phyloP scores from a whole-genome alignment of 2,329 filamentous ascomycete species.

The Scortechinia acanthostroma region DNA sequence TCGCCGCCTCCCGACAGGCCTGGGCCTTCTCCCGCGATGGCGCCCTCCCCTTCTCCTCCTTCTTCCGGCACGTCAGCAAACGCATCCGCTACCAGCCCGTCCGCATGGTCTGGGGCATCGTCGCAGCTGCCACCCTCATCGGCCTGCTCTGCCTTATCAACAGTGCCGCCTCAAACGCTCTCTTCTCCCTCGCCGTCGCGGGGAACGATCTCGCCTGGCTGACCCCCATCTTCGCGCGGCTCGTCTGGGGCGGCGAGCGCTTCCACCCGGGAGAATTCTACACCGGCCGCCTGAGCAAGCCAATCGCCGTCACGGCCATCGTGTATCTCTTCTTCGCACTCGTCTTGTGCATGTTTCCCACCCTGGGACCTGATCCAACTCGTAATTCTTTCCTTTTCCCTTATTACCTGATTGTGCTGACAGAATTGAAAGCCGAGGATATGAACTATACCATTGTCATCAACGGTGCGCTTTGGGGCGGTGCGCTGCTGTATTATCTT shows the following conservation, averaged over 20 bases:
- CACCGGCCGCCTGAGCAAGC: constrained; percentile 38
- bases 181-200: constrained; percentile 51
- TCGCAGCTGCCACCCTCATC: constrained; percentile 37
- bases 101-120: constrained; percentile 45
- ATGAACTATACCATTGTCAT: constrained; percentile 63
- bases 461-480: constrained; percentile 49
- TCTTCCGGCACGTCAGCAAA: constrained; percentile 40
- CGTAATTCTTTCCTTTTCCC: background rate
- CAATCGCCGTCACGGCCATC: constrained; percentile 43
- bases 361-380: constrained; percentile 38
- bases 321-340: constrained; percentile 47
- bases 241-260: constrained; percentile 47
- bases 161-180: constrained; percentile 43
- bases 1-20: constrained; percentile 49
- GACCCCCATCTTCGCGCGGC: constrained; percentile 45
- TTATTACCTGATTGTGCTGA: background rate
- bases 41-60: constrained; percentile 48
- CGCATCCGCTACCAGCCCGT: constrained; percentile 50
- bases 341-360: constrained; percentile 49
- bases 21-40: constrained; percentile 60
- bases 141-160: constrained; percentile 52
- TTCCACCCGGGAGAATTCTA: constrained; percentile 53
- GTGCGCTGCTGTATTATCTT: constrained; percentile 44
- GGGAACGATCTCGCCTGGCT: constrained; percentile 56
- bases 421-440: constrained; percentile 16